These are phyloP conservation scores for Sclerospora graminicola DNA, from an alignment of 352 stramenopile genomes.

Conservation along the genomic window DNA sequence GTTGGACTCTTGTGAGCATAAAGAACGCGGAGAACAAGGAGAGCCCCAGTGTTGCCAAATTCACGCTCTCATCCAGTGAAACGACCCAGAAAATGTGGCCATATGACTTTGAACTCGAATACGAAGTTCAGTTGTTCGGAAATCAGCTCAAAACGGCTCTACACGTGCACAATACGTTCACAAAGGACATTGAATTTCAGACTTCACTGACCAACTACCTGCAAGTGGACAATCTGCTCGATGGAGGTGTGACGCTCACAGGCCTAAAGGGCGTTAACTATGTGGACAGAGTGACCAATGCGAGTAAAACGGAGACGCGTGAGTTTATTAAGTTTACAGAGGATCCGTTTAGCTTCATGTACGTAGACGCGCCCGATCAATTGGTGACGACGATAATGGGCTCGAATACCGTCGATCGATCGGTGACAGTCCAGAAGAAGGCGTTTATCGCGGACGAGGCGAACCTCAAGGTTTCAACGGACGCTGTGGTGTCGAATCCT, in stretches of 20 bases:
- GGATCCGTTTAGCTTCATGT: constrained; percentile 80
- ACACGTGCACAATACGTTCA: constrained; percentile 79
- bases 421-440: constrained; percentile 56
- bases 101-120: constrained; percentile 52
- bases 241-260: constrained; percentile 42
- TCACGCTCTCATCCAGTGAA: constrained; percentile 24
- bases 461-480: constrained; percentile 22
- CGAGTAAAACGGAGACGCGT: constrained; percentile 47
- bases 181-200: constrained; percentile 84
- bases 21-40: constrained; percentile 4
- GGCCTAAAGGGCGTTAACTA: constrained; percentile 82
- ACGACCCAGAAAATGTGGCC: constrained; percentile 30
- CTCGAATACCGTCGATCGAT: constrained; percentile 28
- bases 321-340: constrained; percentile 31
- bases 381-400: constrained; percentile 47
- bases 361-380: constrained; percentile 45
- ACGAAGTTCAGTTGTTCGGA: constrained; percentile 51
- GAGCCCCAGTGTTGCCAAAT: constrained; percentile 19
- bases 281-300: constrained; percentile 77
- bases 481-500: constrained; percentile 90
- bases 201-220: constrained; percentile 93
- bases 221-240: constrained; percentile 62
- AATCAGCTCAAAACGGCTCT: constrained; percentile 64
- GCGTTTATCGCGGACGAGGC: constrained; percentile 21
- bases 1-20: constrained; percentile 25